Conservation (phyloP, 2,329 filamentous ascomycete species). For the Stagonosporopsis rhizophila region DNA sequence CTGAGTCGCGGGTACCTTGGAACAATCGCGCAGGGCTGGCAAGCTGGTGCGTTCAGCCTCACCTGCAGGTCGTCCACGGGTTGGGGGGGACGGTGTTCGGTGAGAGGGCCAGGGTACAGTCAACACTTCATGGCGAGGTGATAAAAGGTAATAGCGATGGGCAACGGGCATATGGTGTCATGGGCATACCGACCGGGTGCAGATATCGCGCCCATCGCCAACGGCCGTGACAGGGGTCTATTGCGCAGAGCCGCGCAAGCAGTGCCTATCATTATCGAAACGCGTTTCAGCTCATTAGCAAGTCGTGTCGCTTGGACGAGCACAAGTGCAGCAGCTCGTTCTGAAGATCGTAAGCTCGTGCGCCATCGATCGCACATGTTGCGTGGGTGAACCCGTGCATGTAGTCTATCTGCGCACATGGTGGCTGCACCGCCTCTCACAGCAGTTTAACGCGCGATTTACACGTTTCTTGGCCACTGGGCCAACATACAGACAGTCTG, state of each 20-base stretch:
- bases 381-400: conserved; percentile 5
- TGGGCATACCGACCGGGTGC: background rate
- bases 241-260: conserved; percentile 1
- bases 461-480: background rate
- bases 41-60: background rate
- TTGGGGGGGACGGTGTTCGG: background rate
- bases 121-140: background rate
- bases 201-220: background rate
- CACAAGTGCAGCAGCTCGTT: background rate
- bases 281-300: conserved; percentile 12
- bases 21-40: conserved; percentile 5
- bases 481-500: background rate
- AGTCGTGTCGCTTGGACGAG: no score
- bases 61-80: background rate
- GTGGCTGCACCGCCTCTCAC: background rate
- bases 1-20: background rate
- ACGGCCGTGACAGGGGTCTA: background rate
- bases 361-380: background rate
- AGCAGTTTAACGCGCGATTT: background rate
- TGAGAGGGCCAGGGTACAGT: background rate
- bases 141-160: background rate
- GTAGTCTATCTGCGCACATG: conserved; percentile 12
- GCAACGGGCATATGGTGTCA: background rate
- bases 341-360: background rate
- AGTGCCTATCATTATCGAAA: conserved; percentile 12